Evolutionary conservation across 495 filamentous ascomycete genomes (phyloP).

Genomic region (Echria macrotheca): DNA sequence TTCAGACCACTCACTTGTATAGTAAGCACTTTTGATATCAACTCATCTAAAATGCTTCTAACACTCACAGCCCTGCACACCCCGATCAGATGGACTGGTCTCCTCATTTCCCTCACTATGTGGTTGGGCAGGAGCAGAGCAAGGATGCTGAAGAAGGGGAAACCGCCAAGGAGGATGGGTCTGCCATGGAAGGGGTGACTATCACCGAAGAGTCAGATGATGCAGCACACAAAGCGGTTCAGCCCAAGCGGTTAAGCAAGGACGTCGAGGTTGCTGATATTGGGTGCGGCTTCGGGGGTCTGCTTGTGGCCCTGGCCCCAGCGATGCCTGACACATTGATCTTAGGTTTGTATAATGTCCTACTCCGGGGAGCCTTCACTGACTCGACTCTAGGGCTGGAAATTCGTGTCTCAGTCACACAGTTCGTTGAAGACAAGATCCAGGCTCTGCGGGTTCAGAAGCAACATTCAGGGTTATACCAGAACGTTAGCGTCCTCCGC

Average conservation of each 20-base stretch:
- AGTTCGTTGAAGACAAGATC: constrained; percentile 83
- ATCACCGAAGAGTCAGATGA: constrained; percentile 9
- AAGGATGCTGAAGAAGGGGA: constrained; percentile 28
- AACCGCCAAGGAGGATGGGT: too few species aligned
- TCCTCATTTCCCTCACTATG: constrained; percentile 70
- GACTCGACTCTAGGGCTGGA: constrained; percentile 56
- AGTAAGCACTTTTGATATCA: constrained; percentile 49
- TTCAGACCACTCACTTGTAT: constrained; percentile 81
- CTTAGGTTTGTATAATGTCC: constrained; percentile 46
- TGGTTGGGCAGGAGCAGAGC: constrained; percentile 17
- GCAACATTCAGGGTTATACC: constrained; percentile 54
- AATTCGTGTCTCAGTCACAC: constrained; percentile 80
- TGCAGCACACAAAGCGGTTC: constrained; percentile 10
- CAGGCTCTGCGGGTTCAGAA: constrained; percentile 69
- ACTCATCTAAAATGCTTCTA: background rate
- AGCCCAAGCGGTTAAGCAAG: constrained; percentile 47
- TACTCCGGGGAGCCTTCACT: background rate
- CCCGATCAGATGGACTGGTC: constrained; percentile 92
- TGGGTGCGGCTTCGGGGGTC: constrained; percentile 90
- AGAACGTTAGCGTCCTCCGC: constrained; percentile 80
- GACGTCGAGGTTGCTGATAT: constrained; percentile 93
- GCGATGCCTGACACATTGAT: constrained; percentile 75
- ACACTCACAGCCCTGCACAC: constrained; percentile 58
- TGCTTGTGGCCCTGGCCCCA: constrained; percentile 80
- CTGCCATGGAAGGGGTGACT: too few species aligned